phyloP scores from a whole-genome alignment of 2,329 filamentous ascomycete species.

The Sclerotinia borealis region DNA sequence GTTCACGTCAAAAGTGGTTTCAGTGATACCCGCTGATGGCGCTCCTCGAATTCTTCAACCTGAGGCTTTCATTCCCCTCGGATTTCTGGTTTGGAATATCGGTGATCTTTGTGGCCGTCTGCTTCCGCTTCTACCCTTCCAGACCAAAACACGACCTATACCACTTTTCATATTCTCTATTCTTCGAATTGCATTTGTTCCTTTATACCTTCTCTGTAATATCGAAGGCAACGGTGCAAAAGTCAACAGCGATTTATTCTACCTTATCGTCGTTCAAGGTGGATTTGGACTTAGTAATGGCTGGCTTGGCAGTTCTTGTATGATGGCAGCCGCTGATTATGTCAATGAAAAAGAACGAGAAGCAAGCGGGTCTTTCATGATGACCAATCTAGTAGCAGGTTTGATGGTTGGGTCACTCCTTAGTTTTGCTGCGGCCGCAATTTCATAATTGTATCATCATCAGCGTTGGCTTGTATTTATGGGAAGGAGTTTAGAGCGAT shows the following conservation, averaged over 20 bases:
- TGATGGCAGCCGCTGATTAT: constrained; percentile 83
- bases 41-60: constrained; percentile 60
- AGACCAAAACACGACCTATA: constrained; percentile 54
- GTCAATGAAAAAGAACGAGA: constrained; percentile 79
- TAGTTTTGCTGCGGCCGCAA: constrained; percentile 65
- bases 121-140: constrained; percentile 52
- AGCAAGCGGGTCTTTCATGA: constrained; percentile 91
- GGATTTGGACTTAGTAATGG: constrained; percentile 82
- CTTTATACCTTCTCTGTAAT: constrained; percentile 87
- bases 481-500: constrained; percentile 3
- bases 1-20: constrained; percentile 67
- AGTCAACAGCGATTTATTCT: constrained; percentile 79
- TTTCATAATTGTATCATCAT: constrained; percentile 6
- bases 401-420: constrained; percentile 79
- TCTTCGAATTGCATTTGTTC: constrained; percentile 64
- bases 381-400: constrained; percentile 78
- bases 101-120: constrained; percentile 79
- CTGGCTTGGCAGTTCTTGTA: constrained; percentile 77
- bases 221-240: constrained; percentile 68
- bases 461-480: neutral
- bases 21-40: constrained; percentile 36
- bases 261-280: constrained; percentile 75
- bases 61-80: constrained; percentile 79
- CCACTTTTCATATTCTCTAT: constrained; percentile 63
- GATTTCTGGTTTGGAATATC: constrained; percentile 87